Percentiles rank a stretch among this genome's conserved stretches.
These are phyloP conservation scores for Cyclotella baltica DNA, from an alignment of 108 stramenopile genomes.

Conservation along the genomic window DNA sequence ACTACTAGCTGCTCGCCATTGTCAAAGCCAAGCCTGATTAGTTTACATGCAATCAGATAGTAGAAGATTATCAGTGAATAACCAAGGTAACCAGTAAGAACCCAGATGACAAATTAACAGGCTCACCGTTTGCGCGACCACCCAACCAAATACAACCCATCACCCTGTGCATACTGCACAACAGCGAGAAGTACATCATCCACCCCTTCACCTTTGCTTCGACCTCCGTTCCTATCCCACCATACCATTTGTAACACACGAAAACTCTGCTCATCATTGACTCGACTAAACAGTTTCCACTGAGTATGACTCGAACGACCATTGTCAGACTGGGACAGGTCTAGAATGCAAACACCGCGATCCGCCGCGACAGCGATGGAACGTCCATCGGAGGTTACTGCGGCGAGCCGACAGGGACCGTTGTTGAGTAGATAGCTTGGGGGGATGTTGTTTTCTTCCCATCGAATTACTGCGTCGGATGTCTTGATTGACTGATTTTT, in stretches of 20 bases:
- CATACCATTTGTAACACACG: slow-evolving; percentile 35
- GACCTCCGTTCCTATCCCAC: slow-evolving; percentile 34
- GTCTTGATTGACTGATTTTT: slow-evolving; percentile 24
- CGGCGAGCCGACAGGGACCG: slow-evolving; percentile 42
- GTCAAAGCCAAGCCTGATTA: slow-evolving; percentile 49
- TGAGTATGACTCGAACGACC: background rate
- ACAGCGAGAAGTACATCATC: slow-evolving; percentile 48
- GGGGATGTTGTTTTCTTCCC: slow-evolving; percentile 48
- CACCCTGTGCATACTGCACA: slow-evolving; percentile 35
- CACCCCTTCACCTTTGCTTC: background rate
- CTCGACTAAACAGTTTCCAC: slow-evolving; percentile 50
- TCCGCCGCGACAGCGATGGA: slow-evolving; percentile 50
- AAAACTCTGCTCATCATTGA: slow-evolving; percentile 49
- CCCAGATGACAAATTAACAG: background rate
- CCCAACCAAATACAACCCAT: slow-evolving; percentile 26
- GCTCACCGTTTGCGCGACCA: slow-evolving; percentile 43
- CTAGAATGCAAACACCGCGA: slow-evolving; percentile 48
- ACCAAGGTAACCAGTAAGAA: background rate
- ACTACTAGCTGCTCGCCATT: slow-evolving; percentile 35
- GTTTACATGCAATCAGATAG: too few relatives aligned
- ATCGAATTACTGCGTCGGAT: slow-evolving; percentile 22
- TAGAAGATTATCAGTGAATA: background rate
- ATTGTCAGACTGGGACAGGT: slow-evolving; percentile 28
- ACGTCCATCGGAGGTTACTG: slow-evolving; percentile 29
- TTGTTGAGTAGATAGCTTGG: slow-evolving; percentile 40